Percentiles rank a stretch among this genome's conserved stretches.
phyloP scores from a whole-genome alignment of 2,329 filamentous ascomycete genomes.

The Diplodia corticola region DNA sequence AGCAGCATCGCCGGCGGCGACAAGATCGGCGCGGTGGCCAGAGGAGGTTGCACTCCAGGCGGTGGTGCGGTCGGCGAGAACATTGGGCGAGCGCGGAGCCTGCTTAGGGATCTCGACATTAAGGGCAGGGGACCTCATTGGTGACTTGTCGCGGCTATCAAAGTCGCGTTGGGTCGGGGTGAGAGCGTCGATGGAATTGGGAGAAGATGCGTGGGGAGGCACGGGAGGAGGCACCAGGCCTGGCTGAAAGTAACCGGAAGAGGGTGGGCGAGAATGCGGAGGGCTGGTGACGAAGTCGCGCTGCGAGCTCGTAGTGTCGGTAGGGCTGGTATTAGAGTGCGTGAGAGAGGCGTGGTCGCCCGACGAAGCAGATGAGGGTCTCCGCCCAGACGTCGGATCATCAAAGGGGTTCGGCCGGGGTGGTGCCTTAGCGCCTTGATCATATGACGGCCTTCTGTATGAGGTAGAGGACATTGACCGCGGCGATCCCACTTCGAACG shows the following conservation, averaged over 20 bases:
- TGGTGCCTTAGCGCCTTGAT: constrained; percentile 19
- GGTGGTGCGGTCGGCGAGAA: neutral
- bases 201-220: constrained; percentile 19
- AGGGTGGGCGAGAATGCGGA: constrained; percentile 2
- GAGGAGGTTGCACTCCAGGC: constrained; percentile 20
- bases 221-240: constrained; percentile 17
- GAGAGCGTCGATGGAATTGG: neutral
- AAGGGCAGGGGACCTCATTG: constrained; percentile 20
- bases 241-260: constrained; percentile 9
- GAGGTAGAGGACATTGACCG: constrained; percentile 25
- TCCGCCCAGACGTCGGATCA: constrained; percentile 18
- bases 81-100: constrained; percentile 16
- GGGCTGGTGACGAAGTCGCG: constrained; percentile 21
- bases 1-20: constrained; percentile 44
- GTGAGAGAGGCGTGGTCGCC: constrained; percentile 4
- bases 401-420: constrained; percentile 20
- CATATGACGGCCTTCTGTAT: constrained; percentile 19
- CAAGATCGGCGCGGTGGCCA: constrained; percentile 16
- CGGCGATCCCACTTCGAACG: constrained; percentile 31
- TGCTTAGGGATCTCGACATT: constrained; percentile 23
- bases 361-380: constrained; percentile 21
- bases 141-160: constrained; percentile 7
- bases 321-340: constrained; percentile 23
- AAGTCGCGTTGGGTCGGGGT: constrained; percentile 23
- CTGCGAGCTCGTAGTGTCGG: constrained; percentile 18